A percentile compares a stretch with the other conserved stretches of the same genome.
Conservation (phyloP, 2,329 filamentous ascomycete genomes). For the Epichloe sylvatica region DNA sequence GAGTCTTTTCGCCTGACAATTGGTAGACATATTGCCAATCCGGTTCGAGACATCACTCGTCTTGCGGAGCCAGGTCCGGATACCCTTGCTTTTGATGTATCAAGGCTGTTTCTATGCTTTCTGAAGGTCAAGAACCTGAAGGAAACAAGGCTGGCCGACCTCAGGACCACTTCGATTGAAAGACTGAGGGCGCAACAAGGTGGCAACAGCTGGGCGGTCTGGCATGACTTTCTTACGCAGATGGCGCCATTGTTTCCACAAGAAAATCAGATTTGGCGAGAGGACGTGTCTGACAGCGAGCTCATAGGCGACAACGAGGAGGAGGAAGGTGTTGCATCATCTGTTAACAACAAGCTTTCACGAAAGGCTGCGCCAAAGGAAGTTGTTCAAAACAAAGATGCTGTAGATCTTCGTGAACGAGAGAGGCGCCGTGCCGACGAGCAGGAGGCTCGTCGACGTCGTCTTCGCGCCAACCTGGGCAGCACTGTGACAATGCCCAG, state of each 20-base stretch:
- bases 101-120: conserved; percentile 19
- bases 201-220: conserved; percentile 10
- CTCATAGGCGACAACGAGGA: conserved; percentile 7
- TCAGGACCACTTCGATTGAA: conserved; percentile 7
- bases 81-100: conserved; percentile 17
- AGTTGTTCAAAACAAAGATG: conserved; percentile 22
- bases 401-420: conserved; percentile 39
- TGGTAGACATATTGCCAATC: conserved; percentile 5
- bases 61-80: conserved; percentile 6
- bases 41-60: conserved; percentile 5
- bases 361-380: conserved; percentile 15
- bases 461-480: conserved; percentile 32
- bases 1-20: conserved; percentile 5
- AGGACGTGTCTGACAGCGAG: conserved; percentile 12
- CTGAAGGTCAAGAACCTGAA: conserved; percentile 12
- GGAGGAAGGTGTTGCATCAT: conserved; percentile 8
- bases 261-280: conserved; percentile 19
- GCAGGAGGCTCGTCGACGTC: conserved; percentile 38
- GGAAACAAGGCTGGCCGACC: conserved; percentile 8
- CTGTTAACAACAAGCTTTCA: conserved; percentile 4
- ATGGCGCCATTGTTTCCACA: conserved; percentile 17
- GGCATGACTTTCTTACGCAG: conserved; percentile 16
- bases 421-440: conserved; percentile 39
- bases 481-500: conserved; percentile 27
- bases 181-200: conserved; percentile 10